Evolutionary conservation across 2,329 filamentous ascomycete species (phyloP).

Genomic region (Alternaria dauci): DNA sequence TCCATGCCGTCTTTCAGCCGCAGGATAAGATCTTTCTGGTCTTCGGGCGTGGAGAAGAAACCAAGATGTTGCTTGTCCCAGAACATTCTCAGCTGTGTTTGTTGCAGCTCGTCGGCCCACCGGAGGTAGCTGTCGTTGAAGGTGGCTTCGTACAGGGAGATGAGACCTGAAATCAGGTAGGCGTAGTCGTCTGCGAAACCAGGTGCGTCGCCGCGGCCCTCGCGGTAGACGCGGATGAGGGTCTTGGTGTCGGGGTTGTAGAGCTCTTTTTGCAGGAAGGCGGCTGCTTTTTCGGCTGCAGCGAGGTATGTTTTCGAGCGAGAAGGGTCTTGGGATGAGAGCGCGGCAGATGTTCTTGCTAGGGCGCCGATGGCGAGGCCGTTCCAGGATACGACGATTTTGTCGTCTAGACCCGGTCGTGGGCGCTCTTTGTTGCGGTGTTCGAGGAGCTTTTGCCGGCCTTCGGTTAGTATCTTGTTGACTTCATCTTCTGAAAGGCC

Average conservation of each 20-base stretch:
- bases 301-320: constrained; percentile 68
- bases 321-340: constrained; percentile 67
- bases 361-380: constrained; percentile 85
- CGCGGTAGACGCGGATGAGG: constrained; percentile 78
- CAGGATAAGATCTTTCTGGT: constrained; percentile 75
- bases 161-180: constrained; percentile 81
- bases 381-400: constrained; percentile 88
- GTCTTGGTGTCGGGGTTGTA: constrained; percentile 71
- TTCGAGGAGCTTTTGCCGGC: constrained; percentile 72
- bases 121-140: constrained; percentile 77
- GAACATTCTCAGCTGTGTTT: constrained; percentile 79
- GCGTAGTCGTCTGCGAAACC: constrained; percentile 96
- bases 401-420: constrained; percentile 82
- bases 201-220: constrained; percentile 69
- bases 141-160: constrained; percentile 85
- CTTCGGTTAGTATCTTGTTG: constrained; percentile 70
- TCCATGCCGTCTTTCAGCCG: constrained; percentile 97
- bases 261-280: constrained; percentile 76
- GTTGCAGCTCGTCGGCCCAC: constrained; percentile 84
- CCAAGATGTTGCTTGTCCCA: constrained; percentile 70
- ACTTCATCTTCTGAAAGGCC: constrained; percentile 75
- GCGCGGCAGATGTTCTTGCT: constrained; percentile 74
- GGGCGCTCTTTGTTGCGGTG: constrained; percentile 78
- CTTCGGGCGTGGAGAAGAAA: constrained; percentile 75
- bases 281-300: constrained; percentile 72